phyloP scores from a whole-genome alignment of 257 asterid species.

The Voacanga thouarsii region DNA sequence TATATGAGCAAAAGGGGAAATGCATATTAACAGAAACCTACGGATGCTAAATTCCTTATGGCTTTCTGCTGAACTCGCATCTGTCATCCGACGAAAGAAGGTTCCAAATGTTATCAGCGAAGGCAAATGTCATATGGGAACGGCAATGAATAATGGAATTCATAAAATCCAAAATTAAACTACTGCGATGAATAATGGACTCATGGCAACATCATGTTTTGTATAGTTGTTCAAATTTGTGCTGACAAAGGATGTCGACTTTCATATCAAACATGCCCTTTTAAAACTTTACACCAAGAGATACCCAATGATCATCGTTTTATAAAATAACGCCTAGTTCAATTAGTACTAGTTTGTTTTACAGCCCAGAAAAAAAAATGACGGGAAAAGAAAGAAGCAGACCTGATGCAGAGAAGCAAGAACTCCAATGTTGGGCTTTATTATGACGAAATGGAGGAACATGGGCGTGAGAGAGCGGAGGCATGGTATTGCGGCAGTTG shows the following conservation, averaged over 20 bases:
- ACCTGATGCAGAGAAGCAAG: conserved; percentile 22
- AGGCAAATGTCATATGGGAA: background rate
- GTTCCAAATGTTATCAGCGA: background rate
- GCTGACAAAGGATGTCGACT: background rate
- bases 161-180: background rate
- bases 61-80: background rate
- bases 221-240: background rate
- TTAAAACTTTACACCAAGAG: background rate
- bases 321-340: too few species aligned
- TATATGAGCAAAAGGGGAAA: background rate
- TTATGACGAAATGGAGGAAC: background rate
- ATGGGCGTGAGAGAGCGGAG: background rate
- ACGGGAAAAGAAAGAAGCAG: background rate
- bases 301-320: background rate
- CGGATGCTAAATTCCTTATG: background rate
- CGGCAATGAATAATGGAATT: background rate
- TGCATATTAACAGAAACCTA: too few species aligned
- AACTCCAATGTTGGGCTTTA: background rate
- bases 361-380: background rate
- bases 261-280: background rate
- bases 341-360: background rate
- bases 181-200: background rate
- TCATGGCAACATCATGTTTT: background rate
- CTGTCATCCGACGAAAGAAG: background rate
- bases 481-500: background rate